Evolutionary conservation across 148 eudicot genomes (phyloP), one percentile per base, ranked within the genome.

Genomic region (Dysphania ambrosioides): DNA sequence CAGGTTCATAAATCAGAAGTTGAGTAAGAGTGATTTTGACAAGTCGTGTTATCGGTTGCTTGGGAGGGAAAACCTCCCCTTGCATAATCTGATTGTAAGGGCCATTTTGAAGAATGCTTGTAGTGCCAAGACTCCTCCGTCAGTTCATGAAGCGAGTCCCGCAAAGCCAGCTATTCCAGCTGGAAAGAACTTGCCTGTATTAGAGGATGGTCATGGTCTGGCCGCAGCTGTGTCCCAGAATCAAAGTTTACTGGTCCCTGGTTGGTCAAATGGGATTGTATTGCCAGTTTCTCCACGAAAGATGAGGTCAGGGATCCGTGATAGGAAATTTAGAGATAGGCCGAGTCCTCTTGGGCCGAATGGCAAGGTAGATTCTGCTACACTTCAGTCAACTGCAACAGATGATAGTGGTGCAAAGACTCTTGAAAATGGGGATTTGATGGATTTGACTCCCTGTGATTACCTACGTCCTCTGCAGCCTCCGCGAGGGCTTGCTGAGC

Each of bases 51-150:
- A 72, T 73, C 83, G 85, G 68, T n/a, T 83, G 51, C 77, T 88
- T 62, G 89, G 91, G 74, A 82, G 85, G 79, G 91, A 88, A 73
- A 84, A 86, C 73, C 72, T 88, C 40, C 79, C 78, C 30, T 60
- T 88, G 73, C 91, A 88, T 82, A 88, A 88, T 79, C 85, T 83
- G 77, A 79, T 88, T 44, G 83, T 88, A 77, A 75, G 77, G 82
- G 82, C 83, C 13, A 86, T 86, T 73, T 49, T 88, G 76, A 85
- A 74, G 78, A 88, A 88, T 80, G 86, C 83, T 30, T 86, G 82
- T 68, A 77, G 69, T 67, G 84, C 80, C 65, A 82, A 79, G 71
- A 70, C 38, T 53, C 90, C 88, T 18, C 77, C 80, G 13, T 34
- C 71, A 31, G 72, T 44, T 74, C 78, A 77, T 59, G 83, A 79